Conservation (phyloP, 345 rosid species). For the Gossypium stocksii region DNA sequence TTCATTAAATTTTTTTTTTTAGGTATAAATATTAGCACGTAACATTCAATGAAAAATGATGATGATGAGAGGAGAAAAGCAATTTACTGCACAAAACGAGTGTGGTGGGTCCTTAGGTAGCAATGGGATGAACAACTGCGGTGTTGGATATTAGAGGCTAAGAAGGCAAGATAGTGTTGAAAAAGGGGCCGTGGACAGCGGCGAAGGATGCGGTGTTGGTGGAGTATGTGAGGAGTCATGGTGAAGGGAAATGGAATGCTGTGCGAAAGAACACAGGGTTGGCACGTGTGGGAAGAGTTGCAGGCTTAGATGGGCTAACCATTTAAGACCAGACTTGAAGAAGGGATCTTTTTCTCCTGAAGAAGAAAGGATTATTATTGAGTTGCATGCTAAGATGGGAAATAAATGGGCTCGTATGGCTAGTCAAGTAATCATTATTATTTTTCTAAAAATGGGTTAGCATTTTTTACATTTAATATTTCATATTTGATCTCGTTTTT, state of each 20-base stretch:
- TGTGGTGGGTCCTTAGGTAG: background rate
- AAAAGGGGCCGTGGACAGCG: background rate
- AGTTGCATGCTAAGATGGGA: slow-evolving; percentile 48
- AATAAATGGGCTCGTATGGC: slow-evolving; percentile 69
- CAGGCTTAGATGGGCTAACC: too few species aligned
- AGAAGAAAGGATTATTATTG: slow-evolving; percentile 47
- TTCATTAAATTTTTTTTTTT: background rate
- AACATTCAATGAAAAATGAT: background rate
- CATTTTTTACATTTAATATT: too few species aligned
- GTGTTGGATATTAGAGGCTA: too few species aligned
- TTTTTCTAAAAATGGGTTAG: background rate
- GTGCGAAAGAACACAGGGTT: background rate
- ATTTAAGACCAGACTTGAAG: too few species aligned
- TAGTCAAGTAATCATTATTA: slow-evolving; percentile 29
- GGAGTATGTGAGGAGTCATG: background rate
- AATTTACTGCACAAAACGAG: background rate
- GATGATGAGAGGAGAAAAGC: background rate
- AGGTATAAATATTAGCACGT: too few species aligned
- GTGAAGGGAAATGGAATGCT: background rate
- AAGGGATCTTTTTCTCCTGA: slow-evolving; percentile 40
- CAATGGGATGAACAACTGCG: too few species aligned
- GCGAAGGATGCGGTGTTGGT: too few species aligned
- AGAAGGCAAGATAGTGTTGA: background rate
- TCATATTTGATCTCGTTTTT: too few species aligned
- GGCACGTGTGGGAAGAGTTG: too few species aligned